Evolutionary conservation across 2,329 filamentous ascomycete species (phyloP), one percentile per base, ranked within the genome.

Genomic region (Venturia aucupariae): DNA sequence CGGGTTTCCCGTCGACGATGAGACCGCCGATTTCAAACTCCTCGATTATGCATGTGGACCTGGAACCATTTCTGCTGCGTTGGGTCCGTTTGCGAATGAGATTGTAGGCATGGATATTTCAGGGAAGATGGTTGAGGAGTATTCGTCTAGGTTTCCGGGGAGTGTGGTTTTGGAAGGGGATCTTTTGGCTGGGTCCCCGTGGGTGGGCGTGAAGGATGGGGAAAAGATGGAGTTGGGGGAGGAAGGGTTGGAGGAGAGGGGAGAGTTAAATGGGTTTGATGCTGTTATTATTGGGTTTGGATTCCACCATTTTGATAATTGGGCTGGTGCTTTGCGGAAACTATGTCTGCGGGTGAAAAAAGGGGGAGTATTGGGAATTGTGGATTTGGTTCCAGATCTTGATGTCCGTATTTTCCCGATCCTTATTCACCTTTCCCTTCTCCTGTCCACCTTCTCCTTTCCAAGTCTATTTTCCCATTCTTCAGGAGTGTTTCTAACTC

Each of bases 31-130:
- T 3, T 61, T 60, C 55, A 60, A 41, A 32, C 42, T 64, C 24
- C 55, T 64, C 54, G 63, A 64, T 30, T 61, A 64, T 32, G 63
- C 63, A 8, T 61, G 63, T 27, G 63, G 63, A 7, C 63, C 63
- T n/a, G 63, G 63, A 11, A 64, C 54, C 35, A 51, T 64, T 27
- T 42, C 42, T 19, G 22, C 39, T 30, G 61, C 61, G 4, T 24
- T 62, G 0, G 2, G 24, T 2, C 39, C 61, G 0, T 51, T 24
- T 24, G 15, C 46, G 0, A 51, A 41, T 1, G 10, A 30, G 22
- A 54, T 24, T 3, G 35, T 46, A 11, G 63, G 17, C 1, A 24
- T 64, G 3, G 63, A 64, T 57, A 17, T 64, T 17, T 60, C 63
- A 8, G 11, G 7, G 8, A 42, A 42, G 5, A 64, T 64, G 63